These are phyloP conservation scores for Chrysosporium keratinophilum DNA, from an alignment of 2,329 filamentous ascomycete genomes.

Conservation along the genomic window DNA sequence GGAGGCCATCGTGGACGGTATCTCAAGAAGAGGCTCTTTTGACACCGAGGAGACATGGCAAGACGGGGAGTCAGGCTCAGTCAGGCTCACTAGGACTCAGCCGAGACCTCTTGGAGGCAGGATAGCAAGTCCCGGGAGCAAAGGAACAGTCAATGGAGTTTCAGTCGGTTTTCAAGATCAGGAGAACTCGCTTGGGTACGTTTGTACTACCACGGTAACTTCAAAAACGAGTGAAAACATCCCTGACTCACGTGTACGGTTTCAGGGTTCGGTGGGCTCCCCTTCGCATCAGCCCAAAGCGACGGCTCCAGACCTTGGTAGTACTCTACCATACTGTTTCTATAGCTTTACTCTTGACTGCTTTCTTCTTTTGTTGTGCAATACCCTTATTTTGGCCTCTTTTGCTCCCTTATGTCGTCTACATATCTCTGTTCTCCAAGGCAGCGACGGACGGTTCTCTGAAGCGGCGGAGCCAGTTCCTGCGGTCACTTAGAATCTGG, in stretches of 20 bases:
- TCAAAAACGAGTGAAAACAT: not conserved
- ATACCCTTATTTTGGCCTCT: constrained; percentile 87
- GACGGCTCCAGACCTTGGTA: constrained; percentile 66
- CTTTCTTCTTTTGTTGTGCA: constrained; percentile 84
- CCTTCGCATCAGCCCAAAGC: constrained; percentile 58
- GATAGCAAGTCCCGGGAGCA: not conserved
- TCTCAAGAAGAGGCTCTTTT: not conserved
- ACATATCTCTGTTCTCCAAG: constrained; percentile 64
- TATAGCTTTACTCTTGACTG: constrained; percentile 58
- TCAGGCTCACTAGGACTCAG: not conserved
- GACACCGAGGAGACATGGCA: constrained; percentile 9
- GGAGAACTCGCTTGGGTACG: constrained; percentile 6
- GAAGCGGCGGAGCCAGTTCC: constrained; percentile 60
- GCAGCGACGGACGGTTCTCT: constrained; percentile 66
- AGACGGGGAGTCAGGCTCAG: constrained; percentile 2
- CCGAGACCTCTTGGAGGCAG: not conserved
- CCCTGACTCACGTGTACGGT: not conserved
- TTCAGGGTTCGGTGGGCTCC: constrained; percentile 66
- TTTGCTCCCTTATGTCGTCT: constrained; percentile 65
- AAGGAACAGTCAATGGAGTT: not conserved
- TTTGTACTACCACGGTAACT: not conserved
- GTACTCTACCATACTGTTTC: constrained; percentile 64
- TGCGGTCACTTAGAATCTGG: constrained; percentile 69
- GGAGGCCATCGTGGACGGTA: not conserved
- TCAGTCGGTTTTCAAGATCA: not conserved